Conservation (phyloP, 78 protist species). For the Dictyostelium purpureum region DNA sequence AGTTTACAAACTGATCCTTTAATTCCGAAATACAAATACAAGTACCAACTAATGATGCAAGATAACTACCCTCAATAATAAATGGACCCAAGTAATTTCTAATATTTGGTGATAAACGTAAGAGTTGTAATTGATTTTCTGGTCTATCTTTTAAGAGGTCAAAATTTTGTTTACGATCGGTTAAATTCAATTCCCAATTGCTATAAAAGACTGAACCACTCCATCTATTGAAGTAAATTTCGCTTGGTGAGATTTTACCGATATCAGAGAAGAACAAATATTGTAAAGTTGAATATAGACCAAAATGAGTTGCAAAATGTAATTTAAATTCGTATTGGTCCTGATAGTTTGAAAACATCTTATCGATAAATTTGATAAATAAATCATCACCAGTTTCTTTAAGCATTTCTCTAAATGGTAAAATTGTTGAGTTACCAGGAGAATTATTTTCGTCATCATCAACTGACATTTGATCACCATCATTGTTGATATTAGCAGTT, state of each 20-base stretch:
- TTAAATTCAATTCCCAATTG: conserved; percentile 21
- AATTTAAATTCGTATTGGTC: conserved; percentile 61
- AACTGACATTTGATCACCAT: neutral
- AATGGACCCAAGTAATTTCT: conserved; percentile 53
- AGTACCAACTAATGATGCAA: conserved; percentile 25
- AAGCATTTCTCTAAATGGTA: conserved; percentile 25
- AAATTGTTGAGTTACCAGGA: neutral
- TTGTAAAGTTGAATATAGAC: conserved; percentile 19
- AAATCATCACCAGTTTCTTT: conserved; percentile 23
- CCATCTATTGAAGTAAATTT: conserved; percentile 21
- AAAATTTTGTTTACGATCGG: neutral
- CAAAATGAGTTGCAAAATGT: conserved; percentile 47
- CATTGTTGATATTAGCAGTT: too few relatives aligned
- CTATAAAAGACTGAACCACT: conserved; percentile 44
- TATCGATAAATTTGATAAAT: neutral
- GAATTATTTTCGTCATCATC: neutral
- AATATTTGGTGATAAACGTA: conserved; percentile 56
- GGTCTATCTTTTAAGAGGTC: neutral
- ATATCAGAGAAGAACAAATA: conserved; percentile 15
- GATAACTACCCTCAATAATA: conserved; percentile 52
- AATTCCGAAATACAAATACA: conserved; percentile 38
- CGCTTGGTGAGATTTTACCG: conserved; percentile 18
- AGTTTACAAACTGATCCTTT: conserved; percentile 54
- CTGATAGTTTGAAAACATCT: neutral
- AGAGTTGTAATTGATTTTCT: conserved; percentile 4